Base-by-base conservation (phyloP, 1,284 basidiomycete genomes). In the Heterobasidion irregulare region DNA sequence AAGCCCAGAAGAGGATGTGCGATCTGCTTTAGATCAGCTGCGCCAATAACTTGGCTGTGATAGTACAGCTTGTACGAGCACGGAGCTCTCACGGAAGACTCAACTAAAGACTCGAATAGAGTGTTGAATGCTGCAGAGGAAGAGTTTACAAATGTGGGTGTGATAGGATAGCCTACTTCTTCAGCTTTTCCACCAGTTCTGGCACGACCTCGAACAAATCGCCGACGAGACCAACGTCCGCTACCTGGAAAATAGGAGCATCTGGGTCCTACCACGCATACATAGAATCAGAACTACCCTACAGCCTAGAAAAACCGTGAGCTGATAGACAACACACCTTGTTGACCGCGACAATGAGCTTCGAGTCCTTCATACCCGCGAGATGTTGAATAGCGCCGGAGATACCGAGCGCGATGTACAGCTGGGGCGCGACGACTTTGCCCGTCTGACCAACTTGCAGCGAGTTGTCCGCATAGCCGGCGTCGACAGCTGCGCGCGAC, bases 281-380 rank as follows among this genome's bases (percentile, higher is more conserved):
- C 54, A 55, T 36, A 55, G 9, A 53, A 50, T 41, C n/a, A 12
- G 10, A 10, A 41, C 38, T n/a, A 6, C 41, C 47, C 43, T 15
- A 46, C 33, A 16, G 15, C 33, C 18, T 49, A 12, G 8, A 2
- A 53, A 16, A 26, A 4, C 26, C 26, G 26, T 36, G 50, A 18
- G 48, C 36, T 9, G 1, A 54, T 50, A 10, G 35, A 19, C 50
- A 55, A 63, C 68, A 53, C 55, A 84, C 93, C 82, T 99, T 99
- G 79, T 99, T 99, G 63, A 99, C 85, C 7, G 97, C 96, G 33
- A 98, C 95, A 62, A 99, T 99, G 64, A 98, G 79, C 76, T 99
- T 99, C 16, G 92, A 94, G 70, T 99, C 97, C 72, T 99, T 99
- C 97, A 99, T 99, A 35, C 97, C 97, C 33, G 97, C 97, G 59